phyloP scores from a whole-genome alignment of 345 rosid genomes.

The Euphorbia lathyris region DNA sequence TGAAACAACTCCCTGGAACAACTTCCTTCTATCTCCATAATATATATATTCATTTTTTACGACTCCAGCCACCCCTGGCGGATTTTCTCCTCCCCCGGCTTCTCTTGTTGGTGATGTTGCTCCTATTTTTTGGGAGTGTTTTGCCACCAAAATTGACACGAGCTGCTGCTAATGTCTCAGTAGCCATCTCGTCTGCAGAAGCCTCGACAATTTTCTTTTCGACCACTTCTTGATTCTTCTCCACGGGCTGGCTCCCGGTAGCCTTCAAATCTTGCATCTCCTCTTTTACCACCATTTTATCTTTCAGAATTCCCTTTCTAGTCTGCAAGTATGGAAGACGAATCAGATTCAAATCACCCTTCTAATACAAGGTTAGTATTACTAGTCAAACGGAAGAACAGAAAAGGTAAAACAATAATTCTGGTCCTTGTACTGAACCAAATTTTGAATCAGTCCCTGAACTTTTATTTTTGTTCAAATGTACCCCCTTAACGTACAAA shows the following conservation, averaged over 20 bases:
- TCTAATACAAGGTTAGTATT: neutral
- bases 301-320: conserved; percentile 26
- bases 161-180: conserved; percentile 13
- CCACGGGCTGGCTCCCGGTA: conserved; percentile 25
- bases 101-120: conserved; percentile 42
- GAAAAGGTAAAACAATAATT: neutral
- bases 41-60: conserved; percentile 22
- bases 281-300: conserved; percentile 43
- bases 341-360: neutral
- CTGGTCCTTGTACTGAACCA: neutral
- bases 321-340: conserved; percentile 20
- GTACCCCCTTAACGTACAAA: too few species aligned
- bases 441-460: too few species aligned
- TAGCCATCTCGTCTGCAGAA: conserved; percentile 9
- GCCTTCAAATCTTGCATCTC: conserved; percentile 34
- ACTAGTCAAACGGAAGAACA: neutral
- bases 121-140: conserved; percentile 38
- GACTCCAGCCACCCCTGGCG: conserved; percentile 34
- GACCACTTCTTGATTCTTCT: conserved; percentile 23
- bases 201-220: conserved; percentile 19
- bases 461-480: too few species aligned
- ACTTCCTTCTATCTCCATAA: neutral
- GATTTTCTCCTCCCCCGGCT: conserved; percentile 50
- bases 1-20: neutral
- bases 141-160: conserved; percentile 24